Conservation (phyloP, 208 protist genomes). For the Leishmania arabica region DNA sequence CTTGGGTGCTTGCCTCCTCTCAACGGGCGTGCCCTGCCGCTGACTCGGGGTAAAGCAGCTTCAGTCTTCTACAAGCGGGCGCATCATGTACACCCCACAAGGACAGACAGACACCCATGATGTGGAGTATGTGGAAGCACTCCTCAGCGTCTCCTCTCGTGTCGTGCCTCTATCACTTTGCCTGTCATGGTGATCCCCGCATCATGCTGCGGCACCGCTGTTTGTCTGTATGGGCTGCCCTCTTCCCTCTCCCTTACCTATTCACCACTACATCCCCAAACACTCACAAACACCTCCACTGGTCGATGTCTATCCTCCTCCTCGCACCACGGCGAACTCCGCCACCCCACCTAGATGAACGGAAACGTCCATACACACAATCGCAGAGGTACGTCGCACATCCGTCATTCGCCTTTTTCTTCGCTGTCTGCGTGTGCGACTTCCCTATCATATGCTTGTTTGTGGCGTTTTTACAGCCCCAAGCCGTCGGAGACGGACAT, state of each 20-base stretch:
- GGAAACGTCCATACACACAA: background rate
- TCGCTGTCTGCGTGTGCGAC: background rate
- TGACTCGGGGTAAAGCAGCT: background rate
- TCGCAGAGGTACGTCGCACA: background rate
- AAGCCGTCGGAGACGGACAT: background rate
- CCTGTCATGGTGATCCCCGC: background rate
- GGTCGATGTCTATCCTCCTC: background rate
- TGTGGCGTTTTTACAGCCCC: background rate
- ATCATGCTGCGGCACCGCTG: background rate
- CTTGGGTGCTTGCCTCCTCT: background rate
- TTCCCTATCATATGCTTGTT: background rate
- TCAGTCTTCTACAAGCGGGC: background rate
- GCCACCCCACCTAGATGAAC: background rate
- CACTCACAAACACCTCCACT: background rate
- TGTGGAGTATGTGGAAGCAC: background rate
- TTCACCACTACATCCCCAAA: background rate
- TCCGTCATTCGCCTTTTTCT: background rate
- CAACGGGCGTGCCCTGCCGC: background rate
- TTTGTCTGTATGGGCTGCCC: background rate
- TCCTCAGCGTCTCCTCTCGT: background rate
- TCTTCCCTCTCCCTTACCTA: background rate
- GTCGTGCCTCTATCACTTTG: background rate
- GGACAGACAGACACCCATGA: background rate
- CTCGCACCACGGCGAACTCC: background rate
- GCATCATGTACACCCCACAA: background rate